Percentiles rank a stretch among this genome's conserved stretches.
Conservation (phyloP, 2,329 filamentous ascomycete genomes). For the Colletotrichum gigasporum region DNA sequence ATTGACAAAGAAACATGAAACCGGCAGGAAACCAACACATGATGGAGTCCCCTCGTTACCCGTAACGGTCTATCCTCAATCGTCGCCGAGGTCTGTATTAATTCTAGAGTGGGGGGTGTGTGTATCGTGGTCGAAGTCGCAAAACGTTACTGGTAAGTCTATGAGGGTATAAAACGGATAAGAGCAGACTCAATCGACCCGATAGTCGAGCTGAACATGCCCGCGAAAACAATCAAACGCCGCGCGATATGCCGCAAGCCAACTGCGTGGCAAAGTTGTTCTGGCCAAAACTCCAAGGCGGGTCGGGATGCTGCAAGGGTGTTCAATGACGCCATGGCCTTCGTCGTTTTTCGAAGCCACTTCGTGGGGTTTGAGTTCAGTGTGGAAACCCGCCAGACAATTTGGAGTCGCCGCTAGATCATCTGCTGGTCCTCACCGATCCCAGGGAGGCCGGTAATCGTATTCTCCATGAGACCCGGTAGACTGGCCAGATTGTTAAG, state of each 20-base stretch:
- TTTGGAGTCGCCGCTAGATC: slow-evolving; percentile 25
- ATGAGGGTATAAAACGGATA: slow-evolving; percentile 33
- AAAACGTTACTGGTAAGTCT: slow-evolving; percentile 32
- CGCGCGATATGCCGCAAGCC: slow-evolving; percentile 22
- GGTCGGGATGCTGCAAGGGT: not conserved
- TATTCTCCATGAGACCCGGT: slow-evolving; percentile 33
- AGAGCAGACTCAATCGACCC: slow-evolving; percentile 25
- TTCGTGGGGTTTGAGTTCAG: not conserved
- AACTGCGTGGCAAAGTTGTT: not conserved
- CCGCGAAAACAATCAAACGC: slow-evolving; percentile 28
- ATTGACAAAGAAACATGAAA: slow-evolving; percentile 9
- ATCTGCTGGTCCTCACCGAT: slow-evolving; percentile 58
- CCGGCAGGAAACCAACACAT: slow-evolving; percentile 1
- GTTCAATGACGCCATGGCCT: not conserved
- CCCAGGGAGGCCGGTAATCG: slow-evolving; percentile 45
- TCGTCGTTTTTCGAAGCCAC: not conserved
- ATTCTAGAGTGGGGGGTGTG: slow-evolving; percentile 14
- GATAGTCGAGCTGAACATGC: slow-evolving; percentile 17
- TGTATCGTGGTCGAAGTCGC: slow-evolving; percentile 20
- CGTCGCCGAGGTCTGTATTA: slow-evolving; percentile 15
- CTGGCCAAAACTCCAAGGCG: not conserved
- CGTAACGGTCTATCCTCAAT: not conserved
- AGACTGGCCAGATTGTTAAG: slow-evolving; percentile 48
- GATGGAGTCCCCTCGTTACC: not conserved
- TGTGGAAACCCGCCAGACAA: not conserved